These are phyloP conservation scores for Pseudonitzschia delicatissima DNA, from an alignment of 108 stramenopile species.

Conservation along the genomic window DNA sequence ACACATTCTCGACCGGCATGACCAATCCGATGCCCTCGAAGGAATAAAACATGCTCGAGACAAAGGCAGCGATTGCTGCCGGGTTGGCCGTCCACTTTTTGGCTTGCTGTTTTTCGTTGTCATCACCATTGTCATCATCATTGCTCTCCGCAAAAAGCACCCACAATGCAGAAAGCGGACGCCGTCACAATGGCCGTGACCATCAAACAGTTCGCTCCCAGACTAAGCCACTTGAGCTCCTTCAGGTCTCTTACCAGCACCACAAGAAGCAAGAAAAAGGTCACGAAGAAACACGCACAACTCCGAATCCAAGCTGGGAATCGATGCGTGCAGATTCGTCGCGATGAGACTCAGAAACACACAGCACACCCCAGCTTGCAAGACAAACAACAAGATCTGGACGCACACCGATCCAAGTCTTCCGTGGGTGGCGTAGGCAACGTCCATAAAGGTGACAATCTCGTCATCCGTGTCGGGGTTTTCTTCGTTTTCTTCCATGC, in stretches of 20 bases:
- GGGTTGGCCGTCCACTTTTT: constrained; percentile 2
- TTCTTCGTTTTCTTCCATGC: background rate
- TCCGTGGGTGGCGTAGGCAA: constrained; percentile 29
- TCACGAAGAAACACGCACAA: constrained; percentile 11
- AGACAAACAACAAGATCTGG: constrained; percentile 30
- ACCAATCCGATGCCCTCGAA: constrained; percentile 52
- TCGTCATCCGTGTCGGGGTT: background rate
- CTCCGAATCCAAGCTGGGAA: background rate
- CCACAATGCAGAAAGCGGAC: constrained; percentile 12
- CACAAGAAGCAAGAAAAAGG: constrained; percentile 4
- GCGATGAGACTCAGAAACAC: constrained; percentile 37
- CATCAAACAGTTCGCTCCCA: constrained; percentile 38
- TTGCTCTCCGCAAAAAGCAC: background rate
- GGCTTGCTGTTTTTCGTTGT: background rate
- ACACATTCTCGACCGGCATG: constrained; percentile 40
- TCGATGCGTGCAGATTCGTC: constrained; percentile 31
- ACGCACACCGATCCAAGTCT: constrained; percentile 12
- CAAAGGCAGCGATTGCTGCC: constrained; percentile 27
- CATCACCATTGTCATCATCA: background rate
- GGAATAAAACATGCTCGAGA: constrained; percentile 34
- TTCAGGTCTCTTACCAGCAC: constrained; percentile 24
- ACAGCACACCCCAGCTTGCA: constrained; percentile 44
- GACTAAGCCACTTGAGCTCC: constrained; percentile 29
- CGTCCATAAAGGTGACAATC: constrained; percentile 33
- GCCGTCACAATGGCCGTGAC: constrained; percentile 28